phyloP scores from a whole-genome alignment of 2,329 filamentous ascomycete species.

The Trichoderma aggressivum region DNA sequence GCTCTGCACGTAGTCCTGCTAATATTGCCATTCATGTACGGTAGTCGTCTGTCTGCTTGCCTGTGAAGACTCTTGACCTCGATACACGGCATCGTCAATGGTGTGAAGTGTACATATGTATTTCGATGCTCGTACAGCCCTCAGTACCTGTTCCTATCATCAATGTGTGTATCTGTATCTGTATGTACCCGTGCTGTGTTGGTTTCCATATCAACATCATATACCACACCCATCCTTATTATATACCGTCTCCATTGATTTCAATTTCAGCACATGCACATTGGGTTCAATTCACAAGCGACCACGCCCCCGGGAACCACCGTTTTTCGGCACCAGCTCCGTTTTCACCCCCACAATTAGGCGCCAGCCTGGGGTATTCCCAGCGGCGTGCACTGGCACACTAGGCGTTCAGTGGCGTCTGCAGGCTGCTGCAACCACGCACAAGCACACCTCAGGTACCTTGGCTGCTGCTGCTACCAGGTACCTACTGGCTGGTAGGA shows the following conservation, averaged over 20 bases:
- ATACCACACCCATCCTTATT: neutral
- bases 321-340: conserved; percentile 5
- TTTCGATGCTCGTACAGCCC: neutral
- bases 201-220: neutral
- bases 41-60: neutral
- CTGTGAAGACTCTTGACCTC: neutral
- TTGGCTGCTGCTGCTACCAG: neutral
- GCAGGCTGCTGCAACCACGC: neutral
- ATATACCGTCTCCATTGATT: neutral
- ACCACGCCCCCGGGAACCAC: neutral
- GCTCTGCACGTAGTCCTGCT: neutral
- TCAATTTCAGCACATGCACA: neutral
- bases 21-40: neutral
- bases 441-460: too few relatives aligned
- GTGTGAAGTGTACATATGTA: neutral
- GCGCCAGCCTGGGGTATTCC: conserved; percentile 13
- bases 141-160: neutral
- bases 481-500: neutral
- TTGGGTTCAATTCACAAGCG: neutral
- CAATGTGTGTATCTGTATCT: neutral
- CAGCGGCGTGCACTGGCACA: conserved; percentile 3
- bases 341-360: conserved; percentile 9
- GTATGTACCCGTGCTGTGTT: neutral
- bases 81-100: neutral
- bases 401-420: conserved; percentile 1